These are phyloP conservation scores for Geotrichum cucujoidarum DNA, from an alignment of 1,139 yeast species.

Conservation along the genomic window DNA sequence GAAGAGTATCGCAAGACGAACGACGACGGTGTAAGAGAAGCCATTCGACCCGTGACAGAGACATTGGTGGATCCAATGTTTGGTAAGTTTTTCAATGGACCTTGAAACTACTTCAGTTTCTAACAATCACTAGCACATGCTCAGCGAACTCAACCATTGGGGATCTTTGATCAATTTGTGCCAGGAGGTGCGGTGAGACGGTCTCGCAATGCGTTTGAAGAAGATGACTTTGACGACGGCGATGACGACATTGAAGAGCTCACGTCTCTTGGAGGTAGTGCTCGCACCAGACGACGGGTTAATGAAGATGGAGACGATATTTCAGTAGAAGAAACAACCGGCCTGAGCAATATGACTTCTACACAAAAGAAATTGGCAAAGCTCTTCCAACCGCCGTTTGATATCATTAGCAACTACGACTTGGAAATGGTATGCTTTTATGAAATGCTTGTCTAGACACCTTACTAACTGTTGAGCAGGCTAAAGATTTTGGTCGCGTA, in stretches of 20 bases:
- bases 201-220: constrained; percentile 24
- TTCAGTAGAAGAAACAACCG: constrained; percentile 24
- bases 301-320: not conserved
- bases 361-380: constrained; percentile 72
- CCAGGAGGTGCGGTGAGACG: constrained; percentile 7
- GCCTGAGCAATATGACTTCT: constrained; percentile 41
- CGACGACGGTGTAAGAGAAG: constrained; percentile 64
- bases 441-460: not conserved
- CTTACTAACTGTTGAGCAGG: constrained; percentile 41
- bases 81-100: not conserved
- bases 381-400: constrained; percentile 90
- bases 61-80: constrained; percentile 54
- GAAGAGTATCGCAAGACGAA: constrained; percentile 42
- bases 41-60: constrained; percentile 76
- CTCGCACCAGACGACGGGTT: not conserved
- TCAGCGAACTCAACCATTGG: not conserved
- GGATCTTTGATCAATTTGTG: constrained; percentile 48
- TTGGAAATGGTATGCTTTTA: constrained; percentile 42
- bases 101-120: not conserved
- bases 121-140: not conserved
- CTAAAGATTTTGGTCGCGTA: constrained; percentile 60
- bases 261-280: not conserved
- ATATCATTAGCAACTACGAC: constrained; percentile 61
- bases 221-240: constrained; percentile 12
- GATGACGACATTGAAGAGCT: constrained; percentile 6